These are phyloP conservation scores for Rauvolfia tetraphylla DNA, from an alignment of 257 asterid genomes.

Conservation along the genomic window DNA sequence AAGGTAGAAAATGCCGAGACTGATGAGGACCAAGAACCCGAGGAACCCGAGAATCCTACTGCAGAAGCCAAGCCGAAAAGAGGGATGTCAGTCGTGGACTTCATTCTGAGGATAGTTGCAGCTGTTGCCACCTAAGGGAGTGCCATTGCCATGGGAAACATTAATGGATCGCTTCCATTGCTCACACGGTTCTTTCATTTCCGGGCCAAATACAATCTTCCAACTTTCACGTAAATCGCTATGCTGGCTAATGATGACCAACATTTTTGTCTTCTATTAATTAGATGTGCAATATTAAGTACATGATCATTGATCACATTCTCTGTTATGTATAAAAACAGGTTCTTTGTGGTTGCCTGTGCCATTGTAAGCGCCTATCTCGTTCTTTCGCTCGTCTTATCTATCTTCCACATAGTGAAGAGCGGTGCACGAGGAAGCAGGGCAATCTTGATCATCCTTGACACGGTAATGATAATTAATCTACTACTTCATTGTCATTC, in stretches of 20 bases:
- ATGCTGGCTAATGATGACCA: neutral
- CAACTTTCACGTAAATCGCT: slow-evolving; percentile 57
- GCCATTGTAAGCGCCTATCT: slow-evolving; percentile 53
- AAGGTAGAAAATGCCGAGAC: slow-evolving; percentile 22
- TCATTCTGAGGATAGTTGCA: slow-evolving; percentile 53
- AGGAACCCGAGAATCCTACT: slow-evolving; percentile 25
- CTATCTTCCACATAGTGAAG: slow-evolving; percentile 66
- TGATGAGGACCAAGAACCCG: slow-evolving; percentile 22
- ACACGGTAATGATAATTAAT: too few relatives aligned
- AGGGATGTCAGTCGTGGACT: slow-evolving; percentile 47
- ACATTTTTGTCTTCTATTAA: neutral
- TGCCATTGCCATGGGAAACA: slow-evolving; percentile 57
- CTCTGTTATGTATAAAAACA: slow-evolving; percentile 15
- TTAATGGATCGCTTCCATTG: slow-evolving; percentile 30
- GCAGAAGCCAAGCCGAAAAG: slow-evolving; percentile 32
- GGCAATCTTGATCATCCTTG: slow-evolving; percentile 51
- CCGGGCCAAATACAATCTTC: slow-evolving; percentile 50
- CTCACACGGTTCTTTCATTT: slow-evolving; percentile 38
- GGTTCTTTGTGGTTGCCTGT: slow-evolving; percentile 69
- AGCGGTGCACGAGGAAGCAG: slow-evolving; percentile 46
- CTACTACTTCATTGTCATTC: neutral
- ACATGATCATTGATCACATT: neutral
- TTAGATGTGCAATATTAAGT: neutral
- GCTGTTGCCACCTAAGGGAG: slow-evolving; percentile 51
- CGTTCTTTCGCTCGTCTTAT: slow-evolving; percentile 53